Evolutionary conservation across 2,329 filamentous ascomycete species (phyloP).

Genomic region (Neofusicoccum laricinum): DNA sequence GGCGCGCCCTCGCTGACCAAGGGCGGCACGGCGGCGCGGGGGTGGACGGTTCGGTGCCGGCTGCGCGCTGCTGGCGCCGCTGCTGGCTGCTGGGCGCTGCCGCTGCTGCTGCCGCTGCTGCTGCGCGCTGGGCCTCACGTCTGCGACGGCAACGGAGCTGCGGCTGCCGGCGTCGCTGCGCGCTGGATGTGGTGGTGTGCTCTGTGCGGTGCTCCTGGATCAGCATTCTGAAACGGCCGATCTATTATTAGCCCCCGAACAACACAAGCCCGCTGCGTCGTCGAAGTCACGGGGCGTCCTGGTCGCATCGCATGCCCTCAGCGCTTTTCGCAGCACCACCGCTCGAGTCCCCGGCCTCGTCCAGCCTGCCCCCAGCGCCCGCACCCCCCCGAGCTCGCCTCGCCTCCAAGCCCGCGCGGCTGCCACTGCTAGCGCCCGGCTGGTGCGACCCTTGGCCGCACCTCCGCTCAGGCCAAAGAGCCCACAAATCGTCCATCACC

Average conservation of each 20-base stretch:
- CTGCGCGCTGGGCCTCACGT: no score
- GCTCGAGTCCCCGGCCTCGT: constrained; percentile 3
- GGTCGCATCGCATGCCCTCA: constrained; percentile 6
- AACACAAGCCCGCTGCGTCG: constrained; percentile 12
- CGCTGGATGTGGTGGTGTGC: not conserved
- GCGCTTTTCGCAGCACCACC: constrained; percentile 9
- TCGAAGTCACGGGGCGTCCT: constrained; percentile 7
- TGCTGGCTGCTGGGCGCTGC: no score
- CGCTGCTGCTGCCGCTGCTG: not conserved
- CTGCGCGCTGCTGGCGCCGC: no score
- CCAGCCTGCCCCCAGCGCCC: constrained; percentile 4
- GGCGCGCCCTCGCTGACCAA: not conserved
- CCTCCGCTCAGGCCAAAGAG: not conserved
- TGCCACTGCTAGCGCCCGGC: constrained; percentile 12
- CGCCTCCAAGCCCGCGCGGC: constrained; percentile 9
- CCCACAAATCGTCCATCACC: constrained; percentile 7
- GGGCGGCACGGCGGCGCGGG: not conserved
- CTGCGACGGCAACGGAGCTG: no score
- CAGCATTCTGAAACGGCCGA: constrained; percentile 13
- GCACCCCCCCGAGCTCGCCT: not conserved
- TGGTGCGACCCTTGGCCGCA: constrained; percentile 7
- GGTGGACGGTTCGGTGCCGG: no score
- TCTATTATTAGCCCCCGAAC: constrained; percentile 11
- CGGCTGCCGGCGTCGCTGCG: not conserved
- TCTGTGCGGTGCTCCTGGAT: constrained; percentile 4